A percentile compares a stretch with the other conserved stretches of the same genome.
These are phyloP conservation scores for Speleostelium caveatum DNA, from an alignment of 78 protist genomes.

Conservation along the genomic window DNA sequence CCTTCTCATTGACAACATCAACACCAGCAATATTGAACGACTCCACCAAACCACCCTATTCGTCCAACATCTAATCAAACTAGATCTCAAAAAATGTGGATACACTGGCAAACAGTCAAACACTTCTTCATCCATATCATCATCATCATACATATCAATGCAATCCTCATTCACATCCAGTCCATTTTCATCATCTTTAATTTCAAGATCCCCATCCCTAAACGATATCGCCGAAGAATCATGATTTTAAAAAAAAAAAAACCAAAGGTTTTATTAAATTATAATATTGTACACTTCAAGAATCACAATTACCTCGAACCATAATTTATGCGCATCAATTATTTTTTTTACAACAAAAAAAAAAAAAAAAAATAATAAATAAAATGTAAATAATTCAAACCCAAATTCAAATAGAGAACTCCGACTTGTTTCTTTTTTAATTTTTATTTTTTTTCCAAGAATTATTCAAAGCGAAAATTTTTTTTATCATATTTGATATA, in stretches of 20 bases:
- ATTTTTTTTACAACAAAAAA: not conserved
- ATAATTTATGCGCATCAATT: not conserved
- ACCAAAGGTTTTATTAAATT: not conserved
- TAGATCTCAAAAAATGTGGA: slow-evolving; percentile 34
- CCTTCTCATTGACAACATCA: not conserved
- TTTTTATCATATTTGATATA: no score
- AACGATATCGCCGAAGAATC: slow-evolving; percentile 49
- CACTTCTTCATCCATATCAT: slow-evolving; percentile 23
- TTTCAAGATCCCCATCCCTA: slow-evolving; percentile 66
- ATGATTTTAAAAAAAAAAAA: not conserved
- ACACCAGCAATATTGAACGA: slow-evolving; percentile 4
- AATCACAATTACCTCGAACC: no score
- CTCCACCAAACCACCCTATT: slow-evolving; percentile 37
- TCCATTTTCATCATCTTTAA: slow-evolving; percentile 49
- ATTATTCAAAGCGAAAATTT: no score
- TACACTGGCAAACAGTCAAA: slow-evolving; percentile 19
- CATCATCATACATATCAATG: slow-evolving; percentile 27
- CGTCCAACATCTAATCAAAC: slow-evolving; percentile 52
- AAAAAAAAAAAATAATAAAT: not conserved
- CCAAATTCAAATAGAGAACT: not conserved
- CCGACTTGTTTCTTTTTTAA: no score
- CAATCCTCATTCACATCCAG: slow-evolving; percentile 14
- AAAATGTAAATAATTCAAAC: not conserved
- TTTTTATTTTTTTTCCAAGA: no score
- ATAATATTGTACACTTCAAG: no score